Base-by-base conservation (phyloP, 345 rosid species). In the Acer yangbiense region DNA sequence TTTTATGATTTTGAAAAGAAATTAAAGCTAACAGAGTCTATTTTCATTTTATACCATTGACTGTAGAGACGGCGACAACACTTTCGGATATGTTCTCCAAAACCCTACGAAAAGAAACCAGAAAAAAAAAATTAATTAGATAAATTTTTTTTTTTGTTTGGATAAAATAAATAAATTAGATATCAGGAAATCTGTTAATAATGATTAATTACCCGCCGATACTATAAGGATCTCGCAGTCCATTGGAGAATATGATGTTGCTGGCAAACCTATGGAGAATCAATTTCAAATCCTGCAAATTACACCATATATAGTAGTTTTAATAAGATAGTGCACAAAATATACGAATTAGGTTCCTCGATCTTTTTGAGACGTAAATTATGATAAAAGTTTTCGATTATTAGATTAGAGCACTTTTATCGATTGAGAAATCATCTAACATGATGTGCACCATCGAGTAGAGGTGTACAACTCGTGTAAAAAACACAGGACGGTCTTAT, bases 181-280 rank as follows among this genome's bases (percentile, higher is more conserved):
- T 60, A 7, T n/a, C 20, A 17, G 23, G 62, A 57, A 9, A n/a
- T 57, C 7, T n/a, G 3, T 67, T 6, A 25, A 60, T 6, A 25
- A 52, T 35, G 7, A 25, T 54, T 46, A 7, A 1, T 13, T 87
- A 87, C 93, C 93, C 90, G 84, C 89, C 88, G 44, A 82, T 78
- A 71, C 90, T 87, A 14, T 86, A 86, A 68, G 93, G 93, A 86
- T 89, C 93, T 74, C 75, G 69, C 2, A 87, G 81, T 39, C 93
- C 90, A 21, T 87, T 87, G 4, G 93, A 89, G 86, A 89, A 89
- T 68, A 89, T 89, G 69, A 89, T 86, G 79, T 89, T 89, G 85
- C 90, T 89, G 9, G 74, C 89, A 74, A 89, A 89, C 20, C 82
- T 79, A 25, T 74, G 79, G 6, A 89, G 84, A 76, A 79, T 76